Evolutionary conservation across 148 eudicot species (phyloP), one percentile per base, ranked within the genome.

Genomic region (Spergularia bocconei): DNA sequence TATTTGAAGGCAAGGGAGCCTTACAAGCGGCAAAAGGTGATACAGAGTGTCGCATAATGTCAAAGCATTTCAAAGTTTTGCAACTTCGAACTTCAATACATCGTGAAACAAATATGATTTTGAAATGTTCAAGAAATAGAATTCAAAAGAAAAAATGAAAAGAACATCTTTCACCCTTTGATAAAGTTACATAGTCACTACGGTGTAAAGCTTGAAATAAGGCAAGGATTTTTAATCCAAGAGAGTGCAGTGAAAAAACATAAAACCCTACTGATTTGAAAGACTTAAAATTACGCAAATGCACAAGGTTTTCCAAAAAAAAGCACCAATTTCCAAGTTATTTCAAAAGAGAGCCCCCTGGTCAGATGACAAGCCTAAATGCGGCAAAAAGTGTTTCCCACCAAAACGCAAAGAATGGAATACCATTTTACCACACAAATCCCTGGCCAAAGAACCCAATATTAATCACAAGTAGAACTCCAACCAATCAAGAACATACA

Each of bases 361-460:
- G 50, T 56, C 75, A 72, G n/a, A 72, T 41, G 38, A 51, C 50
- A 44, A 44, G 75, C 75, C 75, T 59, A 52, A 38, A 72, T 12
- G 75, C 13, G 66, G 66, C 55, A 21, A 51, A 72, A 44, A 52
- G 29, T 13, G 15, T 59, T 72, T 19, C 53, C 65, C 75, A 63
- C 66, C 66, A 72, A 16, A 59, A 39, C 38, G 51, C 55, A 72
- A 72, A 72, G 58, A 59, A 59, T 59, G 39, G 55, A 72, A 41
- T 72, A 72, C 36, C 36, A 29, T 29, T 29, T 2, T 29, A 29
- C 66, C 75, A 72, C 21, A 59, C 12, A 39, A 61, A 9, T 72
- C 75, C 55, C 66, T 72, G 66, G 75, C 29, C 66, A 72, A 59
- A 72, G 66, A 72, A 60, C 52, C 66, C 66, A 72, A 19, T 38